phyloP scores from a whole-genome alignment of 164 flowering plant species.

The Stephania japonica region DNA sequence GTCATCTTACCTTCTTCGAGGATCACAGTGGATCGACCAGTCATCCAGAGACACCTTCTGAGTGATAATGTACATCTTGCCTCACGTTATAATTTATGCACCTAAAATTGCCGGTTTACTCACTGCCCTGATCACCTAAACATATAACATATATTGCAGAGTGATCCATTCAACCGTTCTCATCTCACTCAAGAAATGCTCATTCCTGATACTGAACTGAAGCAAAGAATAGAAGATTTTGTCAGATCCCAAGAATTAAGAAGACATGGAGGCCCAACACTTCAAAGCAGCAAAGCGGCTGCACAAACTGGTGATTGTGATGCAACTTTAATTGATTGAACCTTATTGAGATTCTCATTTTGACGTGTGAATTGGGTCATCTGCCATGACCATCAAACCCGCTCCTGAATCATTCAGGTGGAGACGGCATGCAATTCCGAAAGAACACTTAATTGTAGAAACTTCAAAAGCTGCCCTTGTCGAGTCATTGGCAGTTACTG shows the following conservation, averaged over 20 bases:
- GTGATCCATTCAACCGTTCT: slow-evolving; percentile 94
- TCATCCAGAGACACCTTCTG: slow-evolving; percentile 91
- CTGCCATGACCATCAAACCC: background rate
- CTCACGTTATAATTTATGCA: background rate
- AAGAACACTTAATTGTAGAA: background rate
- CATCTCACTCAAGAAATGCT: slow-evolving; percentile 92
- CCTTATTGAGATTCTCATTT: background rate
- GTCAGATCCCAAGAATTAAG: slow-evolving; percentile 44
- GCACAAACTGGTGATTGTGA: slow-evolving; percentile 37
- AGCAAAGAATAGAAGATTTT: slow-evolving; percentile 76
- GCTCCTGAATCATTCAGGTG: background rate
- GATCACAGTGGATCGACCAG: slow-evolving; percentile 80
- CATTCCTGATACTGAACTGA: slow-evolving; percentile 68
- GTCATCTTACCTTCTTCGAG: slow-evolving; percentile 92
- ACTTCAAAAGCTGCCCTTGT: background rate
- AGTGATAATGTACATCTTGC: slow-evolving; percentile 62
- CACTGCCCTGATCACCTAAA: background rate
- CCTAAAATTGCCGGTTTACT: background rate
- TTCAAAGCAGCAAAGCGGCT: slow-evolving; percentile 33
- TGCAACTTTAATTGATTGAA: slow-evolving; percentile 38
- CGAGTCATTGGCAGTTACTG: background rate
- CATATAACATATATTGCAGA: slow-evolving; percentile 34
- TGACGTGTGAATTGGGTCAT: slow-evolving; percentile 16
- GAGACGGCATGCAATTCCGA: background rate
- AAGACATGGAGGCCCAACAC: slow-evolving; percentile 29